Evolutionary conservation across 148 eudicot genomes (phyloP), one percentile per base, ranked within the genome.

Genomic region (Vaccinium darrowii): DNA sequence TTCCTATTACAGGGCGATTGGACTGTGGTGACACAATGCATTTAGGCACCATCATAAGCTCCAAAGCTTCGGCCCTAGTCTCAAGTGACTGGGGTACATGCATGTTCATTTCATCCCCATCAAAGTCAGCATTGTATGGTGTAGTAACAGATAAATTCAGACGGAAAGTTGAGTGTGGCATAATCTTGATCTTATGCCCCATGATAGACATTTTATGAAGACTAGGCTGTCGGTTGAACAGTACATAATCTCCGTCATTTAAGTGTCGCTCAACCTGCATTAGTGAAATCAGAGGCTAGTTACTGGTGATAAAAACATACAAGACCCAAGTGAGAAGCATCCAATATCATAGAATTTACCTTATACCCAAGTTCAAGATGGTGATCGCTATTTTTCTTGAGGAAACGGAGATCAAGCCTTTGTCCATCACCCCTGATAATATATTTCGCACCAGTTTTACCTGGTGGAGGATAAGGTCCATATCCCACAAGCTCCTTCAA

Each of bases 21-120:
- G 99, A 82, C 84, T 96, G 99, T 21, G 99, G 99, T 39, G 99
- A 96, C 36, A 96, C 99, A 21, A 96, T 95, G 86, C 99, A 96
- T 86, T 96, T 96, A 30, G 99, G 99, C 83, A 96, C 99, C 97
- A 96, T 91, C 99, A 96, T 96, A 30, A 96, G 91, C 91, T 96
- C 99, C 80, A 92, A 89, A 80, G 93, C 99, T 87, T 96, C 99
- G 60, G 99, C 99, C 83, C 99, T 93, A n/a, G 99, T 93, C 89
- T 96, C 99, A 87, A 96, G 95, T 76, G 99, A 96, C 86, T 96
- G 99, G 21, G 99, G 99, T 67, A 96, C 99, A 81, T 96, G 99
- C 99, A 96, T 96, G 86, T 96, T 96, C 99, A 96, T 96, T 86
- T 96, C 99, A 90, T 96, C 99, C 62, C 99, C 99, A 90, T 96